phyloP scores from a whole-genome alignment of 495 filamentous ascomycete species.

The Aspergillus steynii region DNA sequence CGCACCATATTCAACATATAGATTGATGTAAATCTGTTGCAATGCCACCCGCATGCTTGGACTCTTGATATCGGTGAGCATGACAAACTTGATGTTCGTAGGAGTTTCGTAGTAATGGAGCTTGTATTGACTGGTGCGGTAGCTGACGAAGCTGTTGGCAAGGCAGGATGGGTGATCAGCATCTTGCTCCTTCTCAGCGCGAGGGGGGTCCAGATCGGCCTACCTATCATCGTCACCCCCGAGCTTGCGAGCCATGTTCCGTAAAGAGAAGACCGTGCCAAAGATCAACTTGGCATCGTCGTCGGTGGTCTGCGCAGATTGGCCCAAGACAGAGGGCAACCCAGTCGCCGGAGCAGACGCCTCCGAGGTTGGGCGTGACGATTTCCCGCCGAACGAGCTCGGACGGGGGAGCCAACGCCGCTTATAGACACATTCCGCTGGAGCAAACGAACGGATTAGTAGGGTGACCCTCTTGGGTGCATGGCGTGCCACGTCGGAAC shows the following conservation, averaged over 20 bases:
- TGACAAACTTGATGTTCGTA: constrained; percentile 91
- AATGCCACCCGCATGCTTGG: constrained; percentile 88
- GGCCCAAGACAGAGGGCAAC: constrained; percentile 29
- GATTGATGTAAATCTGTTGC: constrained; percentile 97
- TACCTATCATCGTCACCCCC: constrained; percentile 84
- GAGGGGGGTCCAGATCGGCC: constrained; percentile 8
- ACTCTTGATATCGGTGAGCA: constrained; percentile 89
- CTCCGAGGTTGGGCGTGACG: constrained; percentile 34
- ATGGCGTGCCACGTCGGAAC: background rate
- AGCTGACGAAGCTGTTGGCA: constrained; percentile 74
- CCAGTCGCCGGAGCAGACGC: constrained; percentile 35
- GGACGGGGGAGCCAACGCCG: constrained; percentile 68
- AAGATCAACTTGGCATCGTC: constrained; percentile 98
- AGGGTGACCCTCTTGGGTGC: constrained; percentile 4
- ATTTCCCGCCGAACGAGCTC: constrained; percentile 41
- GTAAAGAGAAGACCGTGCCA: constrained; percentile 90
- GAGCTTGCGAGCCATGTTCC: constrained; percentile 96
- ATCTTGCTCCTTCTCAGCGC: background rate
- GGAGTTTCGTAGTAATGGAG: constrained; percentile 99
- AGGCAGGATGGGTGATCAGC: background rate
- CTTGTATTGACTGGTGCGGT: constrained; percentile 91
- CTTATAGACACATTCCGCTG: constrained; percentile 97
- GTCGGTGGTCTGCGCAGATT: constrained; percentile 59
- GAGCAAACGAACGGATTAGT: constrained; percentile 11
- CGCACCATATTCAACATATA: constrained; percentile 92